Evolutionary conservation across 495 filamentous ascomycete species (phyloP).

Genomic region (Penicillium roqueforti): DNA sequence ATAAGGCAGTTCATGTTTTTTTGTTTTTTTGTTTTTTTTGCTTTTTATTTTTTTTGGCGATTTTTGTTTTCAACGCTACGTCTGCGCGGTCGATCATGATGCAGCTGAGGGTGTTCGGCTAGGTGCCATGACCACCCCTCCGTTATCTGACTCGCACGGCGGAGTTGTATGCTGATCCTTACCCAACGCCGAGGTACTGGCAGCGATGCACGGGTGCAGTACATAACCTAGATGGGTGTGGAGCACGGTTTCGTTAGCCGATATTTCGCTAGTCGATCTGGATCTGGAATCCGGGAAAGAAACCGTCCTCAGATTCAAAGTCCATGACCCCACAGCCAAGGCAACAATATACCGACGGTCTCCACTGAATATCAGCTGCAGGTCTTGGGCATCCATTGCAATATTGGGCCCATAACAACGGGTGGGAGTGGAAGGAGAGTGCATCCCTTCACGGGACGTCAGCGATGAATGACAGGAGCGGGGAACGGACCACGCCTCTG

Average conservation of each 20-base stretch:
- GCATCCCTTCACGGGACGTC: constrained; percentile 3
- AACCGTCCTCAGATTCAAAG: neutral
- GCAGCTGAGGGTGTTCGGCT: constrained; percentile 12
- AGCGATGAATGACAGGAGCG: constrained; percentile 12
- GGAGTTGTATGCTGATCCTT: neutral
- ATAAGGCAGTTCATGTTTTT: neutral
- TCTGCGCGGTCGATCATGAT: constrained; percentile 17
- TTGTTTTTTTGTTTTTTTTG: neutral
- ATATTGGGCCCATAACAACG: neutral
- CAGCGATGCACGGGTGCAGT: neutral
- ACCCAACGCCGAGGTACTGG: neutral
- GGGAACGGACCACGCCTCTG: neutral
- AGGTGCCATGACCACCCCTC: neutral
- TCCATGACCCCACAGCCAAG: neutral
- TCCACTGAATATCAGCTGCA: constrained; percentile 5
- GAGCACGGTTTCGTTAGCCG: constrained; percentile 1
- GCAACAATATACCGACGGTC: neutral
- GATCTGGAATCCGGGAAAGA: constrained; percentile 2
- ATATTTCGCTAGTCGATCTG: constrained; percentile 1
- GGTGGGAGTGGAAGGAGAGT: neutral
- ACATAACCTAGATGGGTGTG: neutral
- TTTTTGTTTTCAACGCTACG: neutral
- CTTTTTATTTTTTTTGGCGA: constrained; percentile 3
- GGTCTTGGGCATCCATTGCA: neutral
- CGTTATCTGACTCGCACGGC: neutral